Evolutionary conservation across 2,329 filamentous ascomycete species (phyloP).

Genomic region (Trichoderma koningii): DNA sequence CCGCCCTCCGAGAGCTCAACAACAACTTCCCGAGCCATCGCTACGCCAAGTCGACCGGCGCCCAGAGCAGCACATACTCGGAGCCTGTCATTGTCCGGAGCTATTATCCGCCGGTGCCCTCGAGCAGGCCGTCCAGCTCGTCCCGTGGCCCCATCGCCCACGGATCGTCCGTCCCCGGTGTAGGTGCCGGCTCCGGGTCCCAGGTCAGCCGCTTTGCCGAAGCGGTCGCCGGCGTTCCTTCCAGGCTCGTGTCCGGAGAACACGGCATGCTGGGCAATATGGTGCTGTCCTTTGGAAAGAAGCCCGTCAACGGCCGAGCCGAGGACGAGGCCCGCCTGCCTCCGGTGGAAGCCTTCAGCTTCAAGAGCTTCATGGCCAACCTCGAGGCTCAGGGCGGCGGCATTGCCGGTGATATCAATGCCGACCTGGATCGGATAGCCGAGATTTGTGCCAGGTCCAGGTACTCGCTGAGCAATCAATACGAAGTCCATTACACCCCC

Average conservation of each 20-base stretch:
- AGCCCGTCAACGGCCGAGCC: slow-evolving; percentile 34
- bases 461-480: slow-evolving; percentile 67
- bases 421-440: slow-evolving; percentile 65
- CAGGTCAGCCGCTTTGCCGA: slow-evolving; percentile 37
- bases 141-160: slow-evolving; percentile 38
- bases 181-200: slow-evolving; percentile 29
- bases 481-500: slow-evolving; percentile 65
- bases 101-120: slow-evolving; percentile 53
- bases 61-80: slow-evolving; percentile 61
- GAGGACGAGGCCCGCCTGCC: slow-evolving; percentile 53
- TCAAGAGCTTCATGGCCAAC: slow-evolving; percentile 64
- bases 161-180: slow-evolving; percentile 34
- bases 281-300: slow-evolving; percentile 48
- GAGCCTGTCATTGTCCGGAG: slow-evolving; percentile 68
- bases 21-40: slow-evolving; percentile 59
- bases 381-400: slow-evolving; percentile 49
- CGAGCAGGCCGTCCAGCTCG: slow-evolving; percentile 39
- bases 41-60: slow-evolving; percentile 58
- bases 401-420: slow-evolving; percentile 55
- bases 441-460: slow-evolving; percentile 67
- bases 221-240: slow-evolving; percentile 38
- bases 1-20: slow-evolving; percentile 61
- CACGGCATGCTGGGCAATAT: slow-evolving; percentile 48
- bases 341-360: slow-evolving; percentile 64
- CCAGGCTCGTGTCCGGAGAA: slow-evolving; percentile 38